phyloP scores from a whole-genome alignment of 73 alveolate species.

The Tetrahymena borealis region DNA sequence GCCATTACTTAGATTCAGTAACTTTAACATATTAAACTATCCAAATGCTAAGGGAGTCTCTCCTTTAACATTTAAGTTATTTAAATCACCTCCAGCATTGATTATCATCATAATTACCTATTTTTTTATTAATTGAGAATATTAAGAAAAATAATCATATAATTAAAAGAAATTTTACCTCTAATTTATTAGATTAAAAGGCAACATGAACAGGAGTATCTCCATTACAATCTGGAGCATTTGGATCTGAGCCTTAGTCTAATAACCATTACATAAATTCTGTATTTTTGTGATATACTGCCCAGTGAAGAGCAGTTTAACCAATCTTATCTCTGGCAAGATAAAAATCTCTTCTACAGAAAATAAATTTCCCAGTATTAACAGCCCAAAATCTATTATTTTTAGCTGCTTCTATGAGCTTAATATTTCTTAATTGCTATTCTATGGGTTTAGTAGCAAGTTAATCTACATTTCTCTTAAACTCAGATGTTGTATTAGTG shows the following conservation, averaged over 20 bases:
- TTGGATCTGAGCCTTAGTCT: background rate
- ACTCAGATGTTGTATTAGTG: background rate
- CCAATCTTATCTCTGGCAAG: background rate
- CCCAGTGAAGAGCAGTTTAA: background rate
- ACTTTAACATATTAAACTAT: background rate
- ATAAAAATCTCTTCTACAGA: background rate
- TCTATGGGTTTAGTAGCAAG: background rate
- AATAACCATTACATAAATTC: background rate
- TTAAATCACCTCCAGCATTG: background rate
- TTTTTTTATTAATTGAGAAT: background rate
- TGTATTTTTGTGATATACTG: background rate
- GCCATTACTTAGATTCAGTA: background rate
- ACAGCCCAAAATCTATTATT: slow-evolving; percentile 1
- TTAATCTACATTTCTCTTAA: background rate
- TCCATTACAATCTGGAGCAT: background rate
- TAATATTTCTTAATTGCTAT: background rate
- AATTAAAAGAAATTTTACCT: background rate
- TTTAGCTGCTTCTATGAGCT: background rate
- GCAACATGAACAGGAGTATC: background rate
- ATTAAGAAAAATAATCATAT: background rate
- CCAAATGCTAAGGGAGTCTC: background rate
- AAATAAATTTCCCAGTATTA: background rate
- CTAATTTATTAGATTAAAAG: background rate
- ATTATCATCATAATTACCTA: background rate
- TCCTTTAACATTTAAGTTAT: background rate